A percentile compares a stretch with the other conserved stretches of the same genome.
phyloP scores from a whole-genome alignment of 371 early-diverging fungal species.

The Mortierella sp. region DNA sequence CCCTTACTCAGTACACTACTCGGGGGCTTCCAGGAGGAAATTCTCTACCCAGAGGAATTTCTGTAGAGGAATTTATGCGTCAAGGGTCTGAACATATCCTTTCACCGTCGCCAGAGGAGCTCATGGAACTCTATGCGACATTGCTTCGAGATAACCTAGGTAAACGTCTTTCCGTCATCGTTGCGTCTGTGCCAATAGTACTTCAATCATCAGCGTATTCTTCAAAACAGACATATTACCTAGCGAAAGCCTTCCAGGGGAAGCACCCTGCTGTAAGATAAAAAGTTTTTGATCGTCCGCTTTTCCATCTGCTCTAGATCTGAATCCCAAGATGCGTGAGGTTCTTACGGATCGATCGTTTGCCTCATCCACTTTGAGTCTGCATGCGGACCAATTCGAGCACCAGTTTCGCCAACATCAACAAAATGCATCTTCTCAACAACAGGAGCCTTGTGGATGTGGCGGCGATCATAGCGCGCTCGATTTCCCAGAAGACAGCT shows the following conservation, averaged over 20 bases:
- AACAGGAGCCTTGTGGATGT: conserved; percentile 28
- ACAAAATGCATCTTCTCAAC: conserved; percentile 14
- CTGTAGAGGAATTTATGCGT: conserved; percentile 45
- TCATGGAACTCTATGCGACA: conserved; percentile 49
- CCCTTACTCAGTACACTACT: conserved; percentile 44
- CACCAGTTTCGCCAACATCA: conserved; percentile 40
- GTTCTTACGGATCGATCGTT: conserved; percentile 49
- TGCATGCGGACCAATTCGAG: conserved; percentile 37
- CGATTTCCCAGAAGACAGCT: conserved; percentile 51
- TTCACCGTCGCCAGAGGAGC: conserved; percentile 48
- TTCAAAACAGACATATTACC: too few species aligned
- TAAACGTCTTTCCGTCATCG: too few species aligned
- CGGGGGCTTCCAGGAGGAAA: conserved; percentile 46
- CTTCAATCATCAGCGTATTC: too few species aligned
- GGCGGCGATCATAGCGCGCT: conserved; percentile 29
- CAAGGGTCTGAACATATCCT: conserved; percentile 39
- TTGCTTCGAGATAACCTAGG: conserved; percentile 51
- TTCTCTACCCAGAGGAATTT: conserved; percentile 39
- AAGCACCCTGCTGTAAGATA: too few species aligned
- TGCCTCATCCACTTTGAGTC: conserved; percentile 26
- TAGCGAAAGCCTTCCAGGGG: too few species aligned
- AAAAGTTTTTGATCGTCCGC: not conserved
- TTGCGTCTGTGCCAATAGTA: too few species aligned
- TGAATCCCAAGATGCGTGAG: conserved; percentile 50
- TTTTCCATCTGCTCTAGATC: conserved; percentile 24